These are phyloP conservation scores for Mycena epipterygia DNA, from an alignment of 768 basidiomycete genomes.

Conservation along the genomic window DNA sequence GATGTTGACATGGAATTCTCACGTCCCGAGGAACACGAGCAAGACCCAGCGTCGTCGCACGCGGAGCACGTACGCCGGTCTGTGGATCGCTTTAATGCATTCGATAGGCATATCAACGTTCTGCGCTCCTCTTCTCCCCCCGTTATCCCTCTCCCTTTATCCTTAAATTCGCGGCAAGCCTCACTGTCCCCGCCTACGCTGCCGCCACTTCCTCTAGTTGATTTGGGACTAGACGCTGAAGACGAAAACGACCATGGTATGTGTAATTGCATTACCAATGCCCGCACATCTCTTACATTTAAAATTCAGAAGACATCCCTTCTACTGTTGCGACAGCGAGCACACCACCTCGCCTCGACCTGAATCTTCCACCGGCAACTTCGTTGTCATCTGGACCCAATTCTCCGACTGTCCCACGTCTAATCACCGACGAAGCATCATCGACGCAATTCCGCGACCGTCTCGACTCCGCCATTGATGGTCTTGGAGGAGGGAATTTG, in stretches of 20 bases:
- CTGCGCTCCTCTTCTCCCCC: conserved; percentile 57
- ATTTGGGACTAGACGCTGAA: conserved; percentile 35
- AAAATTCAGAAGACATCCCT: conserved; percentile 25
- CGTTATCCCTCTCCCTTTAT: conserved; percentile 34
- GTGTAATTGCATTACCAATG: conserved; percentile 18
- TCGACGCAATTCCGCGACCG: conserved; percentile 46
- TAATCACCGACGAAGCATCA: conserved; percentile 17
- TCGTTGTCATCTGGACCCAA: conserved; percentile 29
- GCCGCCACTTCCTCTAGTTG: conserved; percentile 51
- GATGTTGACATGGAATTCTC: conserved; percentile 48
- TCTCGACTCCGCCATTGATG: conserved; percentile 51
- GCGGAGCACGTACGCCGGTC: conserved; percentile 59
- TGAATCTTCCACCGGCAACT: conserved; percentile 32
- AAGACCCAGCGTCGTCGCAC: conserved; percentile 37
- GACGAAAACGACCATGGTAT: conserved; percentile 29
- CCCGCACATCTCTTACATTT: not conserved
- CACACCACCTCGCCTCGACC: conserved; percentile 32
- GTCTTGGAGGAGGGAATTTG: conserved; percentile 42
- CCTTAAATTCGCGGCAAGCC: conserved; percentile 25
- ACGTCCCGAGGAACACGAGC: conserved; percentile 37
- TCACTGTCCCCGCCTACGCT: conserved; percentile 42
- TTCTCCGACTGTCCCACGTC: conserved; percentile 12
- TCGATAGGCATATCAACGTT: conserved; percentile 66
- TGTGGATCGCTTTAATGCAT: conserved; percentile 66
- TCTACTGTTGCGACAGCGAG: conserved; percentile 21